Percentiles rank a stretch among this genome's conserved stretches.
These are phyloP conservation scores for Nyctanthes arbortristis DNA, from an alignment of 257 asterid species.

Conservation along the genomic window DNA sequence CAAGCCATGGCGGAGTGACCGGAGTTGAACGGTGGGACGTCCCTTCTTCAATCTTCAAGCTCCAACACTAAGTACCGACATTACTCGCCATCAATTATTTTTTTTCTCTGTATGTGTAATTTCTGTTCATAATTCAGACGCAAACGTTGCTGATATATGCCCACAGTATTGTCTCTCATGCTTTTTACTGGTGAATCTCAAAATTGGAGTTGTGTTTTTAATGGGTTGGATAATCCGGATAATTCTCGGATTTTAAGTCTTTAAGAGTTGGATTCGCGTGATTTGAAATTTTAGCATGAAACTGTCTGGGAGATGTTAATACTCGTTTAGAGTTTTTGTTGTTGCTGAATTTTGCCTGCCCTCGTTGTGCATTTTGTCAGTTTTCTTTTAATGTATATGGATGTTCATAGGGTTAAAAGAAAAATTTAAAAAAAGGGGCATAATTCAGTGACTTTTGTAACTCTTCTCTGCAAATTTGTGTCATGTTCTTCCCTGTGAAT, in stretches of 20 bases:
- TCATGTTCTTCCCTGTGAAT: no score
- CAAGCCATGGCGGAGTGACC: no score
- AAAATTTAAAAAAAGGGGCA: no score
- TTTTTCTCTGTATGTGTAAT: background rate
- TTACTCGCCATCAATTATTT: background rate
- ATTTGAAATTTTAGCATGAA: slow-evolving; percentile 12
- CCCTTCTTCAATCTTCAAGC: background rate
- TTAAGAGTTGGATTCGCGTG: slow-evolving; percentile 7
- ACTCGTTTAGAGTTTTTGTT: background rate
- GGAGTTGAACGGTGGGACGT: background rate
- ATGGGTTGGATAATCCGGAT: slow-evolving; percentile 16
- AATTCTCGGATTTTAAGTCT: slow-evolving; percentile 1
- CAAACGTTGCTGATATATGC: background rate
- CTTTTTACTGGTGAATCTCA: background rate
- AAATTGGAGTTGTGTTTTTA: background rate
- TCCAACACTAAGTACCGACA: background rate
- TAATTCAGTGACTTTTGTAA: no score
- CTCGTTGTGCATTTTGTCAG: background rate
- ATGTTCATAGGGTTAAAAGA: no score
- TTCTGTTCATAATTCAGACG: background rate
- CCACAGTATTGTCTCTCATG: background rate
- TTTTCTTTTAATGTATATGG: slow-evolving; percentile 8
- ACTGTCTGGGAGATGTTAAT: slow-evolving; percentile 16
- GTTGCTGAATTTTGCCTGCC: slow-evolving; percentile 12
- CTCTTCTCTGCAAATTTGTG: no score